Conservation (phyloP, 352 stramenopile species). For the Pythium dissimile region DNA sequence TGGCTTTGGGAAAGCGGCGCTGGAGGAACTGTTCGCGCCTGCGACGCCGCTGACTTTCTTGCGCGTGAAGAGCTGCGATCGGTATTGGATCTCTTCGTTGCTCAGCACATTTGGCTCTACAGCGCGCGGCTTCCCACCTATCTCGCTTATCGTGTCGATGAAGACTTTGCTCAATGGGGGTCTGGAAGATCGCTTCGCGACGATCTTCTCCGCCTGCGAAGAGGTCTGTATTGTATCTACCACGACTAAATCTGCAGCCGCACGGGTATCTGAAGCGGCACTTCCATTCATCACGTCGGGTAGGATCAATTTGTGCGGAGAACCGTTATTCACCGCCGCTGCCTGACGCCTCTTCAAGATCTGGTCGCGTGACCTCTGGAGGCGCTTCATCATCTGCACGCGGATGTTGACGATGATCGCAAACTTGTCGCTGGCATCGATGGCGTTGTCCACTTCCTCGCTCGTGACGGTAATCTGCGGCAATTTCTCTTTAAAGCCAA, state of each 20-base stretch:
- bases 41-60: constrained; percentile 44
- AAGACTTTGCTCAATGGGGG: constrained; percentile 34
- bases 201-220: constrained; percentile 2
- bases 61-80: constrained; percentile 55
- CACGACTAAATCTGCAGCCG: too few species aligned
- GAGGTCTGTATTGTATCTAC: too few species aligned
- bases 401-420: constrained; percentile 64
- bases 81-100: constrained; percentile 62
- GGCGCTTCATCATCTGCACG: constrained; percentile 63
- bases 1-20: constrained; percentile 12
- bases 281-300: neutral
- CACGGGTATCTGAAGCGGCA: too few species aligned
- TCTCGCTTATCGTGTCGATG: neutral
- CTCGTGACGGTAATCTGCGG: constrained; percentile 59
- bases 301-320: constrained; percentile 1
- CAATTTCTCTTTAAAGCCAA: constrained; percentile 21
- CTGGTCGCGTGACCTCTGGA: constrained; percentile 41
- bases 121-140: neutral
- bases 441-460: constrained; percentile 76
- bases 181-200: constrained; percentile 12
- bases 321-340: neutral
- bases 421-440: constrained; percentile 51
- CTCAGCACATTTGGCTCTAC: constrained; percentile 39
- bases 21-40: constrained; percentile 2
- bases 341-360: constrained; percentile 23